phyloP scores from a whole-genome alignment of 306 rosid species.

The Medicago ruthenica region DNA sequence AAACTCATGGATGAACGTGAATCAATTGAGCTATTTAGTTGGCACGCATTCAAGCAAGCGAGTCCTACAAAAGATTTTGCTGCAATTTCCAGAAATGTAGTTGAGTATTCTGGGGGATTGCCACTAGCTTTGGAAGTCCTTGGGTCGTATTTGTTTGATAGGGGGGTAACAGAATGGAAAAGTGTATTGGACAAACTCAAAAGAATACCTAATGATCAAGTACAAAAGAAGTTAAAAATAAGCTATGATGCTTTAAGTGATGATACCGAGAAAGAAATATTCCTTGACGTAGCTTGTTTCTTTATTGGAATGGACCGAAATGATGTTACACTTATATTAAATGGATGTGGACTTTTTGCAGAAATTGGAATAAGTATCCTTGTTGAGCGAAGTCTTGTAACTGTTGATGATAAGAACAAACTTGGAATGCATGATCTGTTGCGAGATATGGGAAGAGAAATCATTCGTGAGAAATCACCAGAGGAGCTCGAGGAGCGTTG shows the following conservation, averaged over 20 bases:
- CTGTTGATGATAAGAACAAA: no score
- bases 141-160: neutral
- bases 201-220: neutral
- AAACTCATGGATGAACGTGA: neutral
- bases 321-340: neutral
- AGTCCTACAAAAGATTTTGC: neutral
- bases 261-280: neutral
- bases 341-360: no score
- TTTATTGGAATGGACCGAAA: neutral
- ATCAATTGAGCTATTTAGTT: neutral
- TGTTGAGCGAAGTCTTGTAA: no score
- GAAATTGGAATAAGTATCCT: no score
- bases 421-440: neutral
- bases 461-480: neutral
- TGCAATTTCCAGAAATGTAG: neutral
- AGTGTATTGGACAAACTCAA: neutral
- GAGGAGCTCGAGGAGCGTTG: neutral
- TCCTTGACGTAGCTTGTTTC: neutral
- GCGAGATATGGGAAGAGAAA: neutral
- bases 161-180: neutral
- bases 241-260: neutral
- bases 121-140: neutral
- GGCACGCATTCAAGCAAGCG: neutral
- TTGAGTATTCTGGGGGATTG: neutral
- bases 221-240: neutral